Base-by-base conservation (phyloP, 805 yeast species). In the Lachancea quebecensis region DNA sequence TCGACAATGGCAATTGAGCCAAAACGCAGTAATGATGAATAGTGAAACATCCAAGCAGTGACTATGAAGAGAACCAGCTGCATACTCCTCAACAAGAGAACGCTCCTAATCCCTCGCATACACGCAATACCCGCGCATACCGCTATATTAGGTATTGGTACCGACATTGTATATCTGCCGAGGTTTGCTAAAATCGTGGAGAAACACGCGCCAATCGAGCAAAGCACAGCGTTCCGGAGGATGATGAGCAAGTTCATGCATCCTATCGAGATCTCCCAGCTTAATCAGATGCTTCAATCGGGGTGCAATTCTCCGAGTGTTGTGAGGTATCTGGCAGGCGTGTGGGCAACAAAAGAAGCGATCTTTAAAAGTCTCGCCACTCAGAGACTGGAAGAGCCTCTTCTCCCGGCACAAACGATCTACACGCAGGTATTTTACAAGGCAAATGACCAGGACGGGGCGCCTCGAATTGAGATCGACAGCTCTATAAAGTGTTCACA, bases 341-440 rank as follows among this genome's bases (percentile, higher is more conserved):
- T 62, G 12, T 63, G 67, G 67, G 64, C 65, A 3, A 39, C 57
- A 2, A 63, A 63, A 44, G 67, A 63, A 43, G 50, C 64, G 3
- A 9, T 50, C 2, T 52, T 49, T 17, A 63, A 63, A 44, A 53
- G 62, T 1, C 38, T 63, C 18, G 36, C 48, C 10, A 38, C 46
- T 12, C 30, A 42, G 29, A 21, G 12, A 6, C 27, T 11, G 4
- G 12, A 36, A 4, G 21, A 44, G 4, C 39, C 41, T 2, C 30
- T 57, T 27, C 64, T 62, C 5, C 60, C 67, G 4, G 64, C 67
- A 6, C 57, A 54, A 39, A 43, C 49, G 9, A 47, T 63, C 14
- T 63, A 60, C 43, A 55, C 65, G 1, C 50, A 49, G 25, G 42
- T 63, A 5, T 44, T 53, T 14, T 54, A 49, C 41, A 62, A 59